phyloP scores from a whole-genome alignment of 1,284 basidiomycete genomes.

The Bondarzewia mesenterica region DNA sequence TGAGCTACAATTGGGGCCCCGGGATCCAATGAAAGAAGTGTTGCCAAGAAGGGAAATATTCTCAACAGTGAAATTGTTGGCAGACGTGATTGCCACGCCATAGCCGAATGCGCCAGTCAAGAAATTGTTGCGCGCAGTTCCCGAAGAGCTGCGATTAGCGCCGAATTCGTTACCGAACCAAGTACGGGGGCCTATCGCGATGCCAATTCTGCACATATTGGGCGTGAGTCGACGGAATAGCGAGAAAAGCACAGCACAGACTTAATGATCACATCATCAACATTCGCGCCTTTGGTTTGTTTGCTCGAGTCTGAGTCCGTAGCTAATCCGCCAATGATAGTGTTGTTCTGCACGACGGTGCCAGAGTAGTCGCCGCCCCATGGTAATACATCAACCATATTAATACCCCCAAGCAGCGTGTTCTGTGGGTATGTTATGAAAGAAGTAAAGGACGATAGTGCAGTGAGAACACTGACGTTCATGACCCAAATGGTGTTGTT shows the following conservation, averaged over 20 bases:
- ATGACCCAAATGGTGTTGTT: constrained; percentile 69
- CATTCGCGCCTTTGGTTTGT: constrained; percentile 45
- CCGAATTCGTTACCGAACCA: constrained; percentile 68
- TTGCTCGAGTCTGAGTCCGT: constrained; percentile 30
- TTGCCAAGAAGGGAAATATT: constrained; percentile 63
- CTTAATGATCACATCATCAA: constrained; percentile 62
- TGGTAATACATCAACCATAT: constrained; percentile 73
- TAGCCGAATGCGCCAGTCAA: constrained; percentile 70
- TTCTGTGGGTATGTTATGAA: constrained; percentile 28
- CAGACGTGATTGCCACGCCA: constrained; percentile 58
- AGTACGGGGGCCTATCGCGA: constrained; percentile 68
- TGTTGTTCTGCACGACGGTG: constrained; percentile 66
- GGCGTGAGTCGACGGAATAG: constrained; percentile 12
- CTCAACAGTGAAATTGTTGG: constrained; percentile 58
- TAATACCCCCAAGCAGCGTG: constrained; percentile 73
- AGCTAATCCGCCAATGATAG: constrained; percentile 61
- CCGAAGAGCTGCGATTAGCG: constrained; percentile 53
- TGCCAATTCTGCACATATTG: constrained; percentile 46
- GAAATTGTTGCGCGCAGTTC: constrained; percentile 55
- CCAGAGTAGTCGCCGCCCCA: constrained; percentile 66
- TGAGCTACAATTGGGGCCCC: constrained; percentile 62
- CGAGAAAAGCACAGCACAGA: constrained; percentile 23
- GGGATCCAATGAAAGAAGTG: constrained; percentile 67
- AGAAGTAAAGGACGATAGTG: neutral
- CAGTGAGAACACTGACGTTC: constrained; percentile 34